A percentile compares a stretch with the other conserved stretches of the same genome.
Conservation (phyloP, 306 rosid species). For the Fragaria nilgerrensis region DNA sequence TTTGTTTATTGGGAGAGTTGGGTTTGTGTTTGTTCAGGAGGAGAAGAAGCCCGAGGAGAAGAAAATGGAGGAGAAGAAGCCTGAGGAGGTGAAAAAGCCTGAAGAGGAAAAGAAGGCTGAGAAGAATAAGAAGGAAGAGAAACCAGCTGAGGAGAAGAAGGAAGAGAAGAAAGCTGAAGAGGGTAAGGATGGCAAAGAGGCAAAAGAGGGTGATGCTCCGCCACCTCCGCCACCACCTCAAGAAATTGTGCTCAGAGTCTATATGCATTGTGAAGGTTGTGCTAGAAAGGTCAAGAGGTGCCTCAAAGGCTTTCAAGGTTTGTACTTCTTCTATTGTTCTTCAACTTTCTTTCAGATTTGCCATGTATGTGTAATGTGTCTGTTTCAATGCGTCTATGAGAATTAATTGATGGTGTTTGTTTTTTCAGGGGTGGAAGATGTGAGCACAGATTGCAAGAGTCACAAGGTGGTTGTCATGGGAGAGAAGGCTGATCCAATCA, state of each 20-base stretch:
- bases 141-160: slow-evolving; percentile 28
- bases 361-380: background rate
- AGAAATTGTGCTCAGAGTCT: slow-evolving; percentile 73
- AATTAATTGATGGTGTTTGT: background rate
- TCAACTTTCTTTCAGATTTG: background rate
- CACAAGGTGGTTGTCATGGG: slow-evolving; percentile 84
- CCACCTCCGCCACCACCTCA: slow-evolving; percentile 46
- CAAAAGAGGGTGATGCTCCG: slow-evolving; percentile 16
- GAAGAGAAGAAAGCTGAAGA: slow-evolving; percentile 33
- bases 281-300: slow-evolving; percentile 86
- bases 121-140: slow-evolving; percentile 22
- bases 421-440: slow-evolving; percentile 73
- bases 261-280: slow-evolving; percentile 98
- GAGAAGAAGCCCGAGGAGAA: slow-evolving; percentile 56
- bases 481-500: slow-evolving; percentile 80
- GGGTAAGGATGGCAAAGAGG: slow-evolving; percentile 31
- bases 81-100: slow-evolving; percentile 35
- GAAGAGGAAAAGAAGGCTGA: slow-evolving; percentile 24
- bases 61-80: slow-evolving; percentile 49
- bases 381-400: background rate
- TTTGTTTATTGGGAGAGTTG: slow-evolving; percentile 6
- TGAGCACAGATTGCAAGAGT: slow-evolving; percentile 60
- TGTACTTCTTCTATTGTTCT: background rate
- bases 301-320: slow-evolving; percentile 79
- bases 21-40: slow-evolving; percentile 38